Evolutionary conservation across 169 alveolate genomes (phyloP).

Genomic region (Babesia bigemina): DNA sequence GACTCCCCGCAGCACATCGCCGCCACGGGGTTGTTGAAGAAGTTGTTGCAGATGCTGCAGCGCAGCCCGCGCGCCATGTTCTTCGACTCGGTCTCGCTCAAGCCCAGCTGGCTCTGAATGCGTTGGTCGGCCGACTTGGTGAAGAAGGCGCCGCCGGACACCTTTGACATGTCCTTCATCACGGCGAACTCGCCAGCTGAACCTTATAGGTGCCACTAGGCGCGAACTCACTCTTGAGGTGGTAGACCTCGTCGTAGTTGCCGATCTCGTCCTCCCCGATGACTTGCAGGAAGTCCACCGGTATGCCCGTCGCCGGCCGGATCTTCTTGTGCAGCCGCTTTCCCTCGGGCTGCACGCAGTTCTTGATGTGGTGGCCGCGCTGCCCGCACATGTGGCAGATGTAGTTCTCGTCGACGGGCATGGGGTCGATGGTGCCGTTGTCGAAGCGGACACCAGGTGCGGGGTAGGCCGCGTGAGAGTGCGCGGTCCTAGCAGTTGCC

Average conservation of each 20-base stretch:
- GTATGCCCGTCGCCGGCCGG: conserved; percentile 86
- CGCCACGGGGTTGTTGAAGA: conserved; percentile 79
- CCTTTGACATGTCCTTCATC: conserved; percentile 81
- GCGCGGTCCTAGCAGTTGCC: not conserved
- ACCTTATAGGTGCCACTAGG: not conserved
- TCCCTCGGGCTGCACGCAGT: conserved; percentile 77
- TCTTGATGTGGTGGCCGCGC: conserved; percentile 83
- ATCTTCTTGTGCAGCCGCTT: conserved; percentile 79
- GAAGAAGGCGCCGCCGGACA: conserved; percentile 84
- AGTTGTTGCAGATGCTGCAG: conserved; percentile 78
- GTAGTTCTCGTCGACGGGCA: conserved; percentile 64
- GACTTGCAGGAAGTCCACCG: conserved; percentile 79
- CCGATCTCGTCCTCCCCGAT: conserved; percentile 77
- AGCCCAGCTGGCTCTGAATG: conserved; percentile 74
- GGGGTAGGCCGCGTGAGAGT: not conserved
- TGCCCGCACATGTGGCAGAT: conserved; percentile 88
- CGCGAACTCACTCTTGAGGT: conserved; percentile 55
- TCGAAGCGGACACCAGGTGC: not conserved
- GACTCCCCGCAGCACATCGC: conserved; percentile 86
- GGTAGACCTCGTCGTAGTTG: conserved; percentile 80
- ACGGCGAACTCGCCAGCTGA: conserved; percentile 85
- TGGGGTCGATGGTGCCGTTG: not conserved
- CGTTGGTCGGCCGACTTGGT: conserved; percentile 84
- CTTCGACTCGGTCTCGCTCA: conserved; percentile 68
- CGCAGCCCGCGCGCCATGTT: conserved; percentile 67